phyloP scores from a whole-genome alignment of 257 asterid genomes.

The Mentha longifolia region DNA sequence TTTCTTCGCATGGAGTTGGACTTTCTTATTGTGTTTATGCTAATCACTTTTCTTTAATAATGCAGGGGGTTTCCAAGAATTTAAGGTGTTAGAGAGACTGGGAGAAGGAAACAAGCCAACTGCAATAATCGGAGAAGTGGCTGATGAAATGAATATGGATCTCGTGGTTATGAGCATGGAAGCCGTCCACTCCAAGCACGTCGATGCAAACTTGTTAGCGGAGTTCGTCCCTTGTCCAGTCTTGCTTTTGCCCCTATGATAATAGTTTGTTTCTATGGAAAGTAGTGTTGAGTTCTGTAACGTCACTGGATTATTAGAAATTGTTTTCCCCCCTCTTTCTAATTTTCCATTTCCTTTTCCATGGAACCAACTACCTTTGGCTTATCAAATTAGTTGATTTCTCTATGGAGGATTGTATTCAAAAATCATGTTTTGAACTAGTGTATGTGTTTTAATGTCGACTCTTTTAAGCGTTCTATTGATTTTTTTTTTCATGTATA shows the following conservation, averaged over 20 bases:
- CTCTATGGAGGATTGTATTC: neutral
- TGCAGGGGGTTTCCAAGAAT: conserved; percentile 86
- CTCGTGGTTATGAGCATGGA: conserved; percentile 96
- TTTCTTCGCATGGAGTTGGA: neutral
- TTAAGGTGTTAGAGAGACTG: conserved; percentile 79
- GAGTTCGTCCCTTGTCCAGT: conserved; percentile 98
- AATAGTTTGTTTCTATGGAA: neutral
- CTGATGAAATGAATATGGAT: conserved; percentile 94
- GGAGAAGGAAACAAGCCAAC: conserved; percentile 95
- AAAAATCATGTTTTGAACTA: neutral
- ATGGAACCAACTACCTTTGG: neutral
- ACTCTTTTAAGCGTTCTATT: neutral
- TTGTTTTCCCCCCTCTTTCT: neutral
- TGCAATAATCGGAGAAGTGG: conserved; percentile 95
- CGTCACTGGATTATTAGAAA: conserved; percentile 7
- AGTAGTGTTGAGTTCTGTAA: neutral
- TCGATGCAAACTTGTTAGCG: conserved; percentile 88
- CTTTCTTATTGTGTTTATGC: neutral
- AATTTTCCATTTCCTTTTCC: neutral
- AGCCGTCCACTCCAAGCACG: conserved; percentile 95
- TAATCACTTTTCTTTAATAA: neutral
- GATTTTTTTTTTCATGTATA: no score
- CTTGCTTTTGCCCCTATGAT: conserved; percentile 75
- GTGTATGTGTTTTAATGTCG: neutral
- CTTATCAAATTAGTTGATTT: neutral